Evolutionary conservation across 2,329 filamentous ascomycete species (phyloP), one percentile per base, ranked within the genome.

Genomic region (Fusarium sp.): DNA sequence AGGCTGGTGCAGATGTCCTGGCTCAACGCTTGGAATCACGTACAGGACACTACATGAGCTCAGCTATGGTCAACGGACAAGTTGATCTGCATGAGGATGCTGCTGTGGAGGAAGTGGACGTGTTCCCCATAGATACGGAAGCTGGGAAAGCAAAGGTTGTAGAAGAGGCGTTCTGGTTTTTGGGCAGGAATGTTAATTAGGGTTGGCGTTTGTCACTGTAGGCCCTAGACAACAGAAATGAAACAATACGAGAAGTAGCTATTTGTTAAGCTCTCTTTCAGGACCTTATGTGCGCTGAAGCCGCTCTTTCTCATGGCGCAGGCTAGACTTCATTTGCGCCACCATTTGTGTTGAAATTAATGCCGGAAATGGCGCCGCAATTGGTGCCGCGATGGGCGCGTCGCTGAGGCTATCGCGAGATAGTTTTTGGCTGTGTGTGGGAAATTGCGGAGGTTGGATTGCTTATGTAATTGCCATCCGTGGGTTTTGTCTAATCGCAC

Each of bases 1-100:
- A 85, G 63, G 77, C 76, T 4, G 68, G 68, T 7, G 50, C 71
- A 4, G 79, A 82, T n/a, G 74, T 76, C 20, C 57, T 85, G 8
- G 65, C 74, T 8, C 57, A 75, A 30, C 79, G 83, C 4, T 56
- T 81, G 6, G 66, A 77, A 43, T 14, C n/a, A 22, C 38, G 38
- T 22, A 1, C n/a, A 12, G n/a, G 38, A 4, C 38, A 43, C 11
- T 43, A 43, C 38, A 22, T 43, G 38, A 20, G 38, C 2, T 11
- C 38, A 12, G n/a, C n/a, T 4, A 43, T 43, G 38, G 38, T 43
- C n/a, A 43, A 12, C 17, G 38, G 38, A 14, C 38, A 43, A 43
- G n/a, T 43, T 43, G 38, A 43, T 12, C 38, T 43, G 3, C 38
- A 43, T 43, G 38, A 43, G 6, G 38, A 43, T 43, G 38, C 38